Percentiles rank a stretch among this genome's conserved stretches.
Evolutionary conservation across 106 monocot species (phyloP).

Genomic region (Chionographis japonica): DNA sequence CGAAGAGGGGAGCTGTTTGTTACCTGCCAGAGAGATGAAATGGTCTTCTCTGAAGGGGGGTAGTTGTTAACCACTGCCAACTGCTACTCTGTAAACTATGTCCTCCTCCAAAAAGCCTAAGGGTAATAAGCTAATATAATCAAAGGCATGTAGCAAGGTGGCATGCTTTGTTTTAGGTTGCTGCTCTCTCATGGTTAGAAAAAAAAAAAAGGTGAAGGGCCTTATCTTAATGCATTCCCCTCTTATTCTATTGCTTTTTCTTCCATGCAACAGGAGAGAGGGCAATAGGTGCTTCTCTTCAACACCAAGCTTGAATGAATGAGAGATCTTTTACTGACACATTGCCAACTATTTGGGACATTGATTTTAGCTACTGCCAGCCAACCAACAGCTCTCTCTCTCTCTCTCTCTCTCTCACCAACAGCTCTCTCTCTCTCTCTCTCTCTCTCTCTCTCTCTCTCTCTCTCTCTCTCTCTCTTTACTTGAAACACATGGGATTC

Average conservation of each 20-base stretch:
- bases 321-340: conserved; percentile 29
- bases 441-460: neutral
- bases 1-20: neutral
- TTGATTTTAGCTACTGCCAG: conserved; percentile 17
- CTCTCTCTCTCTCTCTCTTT: neutral
- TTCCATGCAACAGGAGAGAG: neutral
- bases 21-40: conserved; percentile 8
- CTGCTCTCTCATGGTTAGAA: neutral
- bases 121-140: neutral
- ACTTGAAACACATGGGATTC: conserved; percentile 19
- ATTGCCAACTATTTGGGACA: conserved; percentile 26
- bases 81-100: conserved; percentile 30
- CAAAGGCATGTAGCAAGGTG: neutral
- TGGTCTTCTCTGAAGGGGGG: neutral
- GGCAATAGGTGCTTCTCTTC: conserved; percentile 40
- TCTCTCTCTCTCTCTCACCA: conserved; percentile 11
- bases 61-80: conserved; percentile 32
- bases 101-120: neutral
- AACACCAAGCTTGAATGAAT: conserved; percentile 37
- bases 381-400: conserved; percentile 9
- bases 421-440: conserved; percentile 3
- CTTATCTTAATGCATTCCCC: conserved; percentile 6
- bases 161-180: conserved; percentile 1
- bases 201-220: conserved; percentile 12
- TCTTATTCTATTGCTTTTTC: conserved; percentile 8